Conservation (phyloP, 2,329 filamentous ascomycete species). For the Colletotrichum euphorbiae region DNA sequence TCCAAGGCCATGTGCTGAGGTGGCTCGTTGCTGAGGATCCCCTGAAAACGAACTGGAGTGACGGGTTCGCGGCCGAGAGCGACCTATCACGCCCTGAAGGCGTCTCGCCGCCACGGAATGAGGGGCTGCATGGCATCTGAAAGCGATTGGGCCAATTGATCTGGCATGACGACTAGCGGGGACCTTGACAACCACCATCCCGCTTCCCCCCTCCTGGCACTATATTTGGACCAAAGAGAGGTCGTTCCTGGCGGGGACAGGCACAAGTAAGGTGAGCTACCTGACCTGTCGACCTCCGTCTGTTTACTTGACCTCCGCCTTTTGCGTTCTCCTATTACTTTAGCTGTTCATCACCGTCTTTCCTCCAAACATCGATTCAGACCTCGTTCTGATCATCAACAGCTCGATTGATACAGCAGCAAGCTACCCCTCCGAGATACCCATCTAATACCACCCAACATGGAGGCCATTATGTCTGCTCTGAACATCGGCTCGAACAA, state of each 20-base stretch:
- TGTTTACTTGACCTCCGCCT: constrained; percentile 33
- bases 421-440: constrained; percentile 8
- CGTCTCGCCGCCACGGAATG: constrained; percentile 33
- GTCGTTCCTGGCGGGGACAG: constrained; percentile 36
- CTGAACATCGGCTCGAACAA: constrained; percentile 52
- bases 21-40: constrained; percentile 30
- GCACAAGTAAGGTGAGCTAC: constrained; percentile 39
- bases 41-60: constrained; percentile 33
- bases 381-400: not conserved
- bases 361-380: not conserved
- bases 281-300: not conserved
- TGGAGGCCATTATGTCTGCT: constrained; percentile 58
- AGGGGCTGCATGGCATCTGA: constrained; percentile 30
- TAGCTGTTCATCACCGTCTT: constrained; percentile 4
- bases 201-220: constrained; percentile 30
- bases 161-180: constrained; percentile 32
- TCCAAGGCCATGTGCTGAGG: constrained; percentile 24
- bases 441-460: constrained; percentile 44
- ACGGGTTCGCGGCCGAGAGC: constrained; percentile 33
- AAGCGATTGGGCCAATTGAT: constrained; percentile 31
- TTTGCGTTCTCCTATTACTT: constrained; percentile 15
- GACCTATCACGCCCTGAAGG: constrained; percentile 34
- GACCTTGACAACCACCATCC: constrained; percentile 30
- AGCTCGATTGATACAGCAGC: constrained; percentile 2
- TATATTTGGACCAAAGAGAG: constrained; percentile 38